These are phyloP conservation scores for Helminthosporium solani DNA, from an alignment of 2,329 filamentous ascomycete species.

Conservation along the genomic window DNA sequence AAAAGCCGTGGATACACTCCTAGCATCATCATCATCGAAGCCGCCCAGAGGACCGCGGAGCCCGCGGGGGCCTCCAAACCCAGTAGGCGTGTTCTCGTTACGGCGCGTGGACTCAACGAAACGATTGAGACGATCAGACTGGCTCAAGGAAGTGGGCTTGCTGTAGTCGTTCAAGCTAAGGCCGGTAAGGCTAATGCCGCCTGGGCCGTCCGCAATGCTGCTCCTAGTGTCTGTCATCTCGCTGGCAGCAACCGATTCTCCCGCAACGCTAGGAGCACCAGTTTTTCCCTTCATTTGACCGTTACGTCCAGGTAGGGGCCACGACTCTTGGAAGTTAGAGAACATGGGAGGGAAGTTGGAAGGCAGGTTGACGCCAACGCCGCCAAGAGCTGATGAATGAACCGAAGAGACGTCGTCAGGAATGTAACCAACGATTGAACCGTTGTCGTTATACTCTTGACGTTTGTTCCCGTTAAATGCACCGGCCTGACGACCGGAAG, in stretches of 20 bases:
- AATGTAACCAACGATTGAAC: slow-evolving; percentile 92
- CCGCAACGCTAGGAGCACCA: slow-evolving; percentile 74
- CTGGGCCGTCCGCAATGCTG: slow-evolving; percentile 75
- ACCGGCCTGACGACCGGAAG: slow-evolving; percentile 44
- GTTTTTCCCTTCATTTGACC: slow-evolving; percentile 62
- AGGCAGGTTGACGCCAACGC: slow-evolving; percentile 72
- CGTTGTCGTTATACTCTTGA: slow-evolving; percentile 67
- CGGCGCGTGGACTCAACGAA: slow-evolving; percentile 87
- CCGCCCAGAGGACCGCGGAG: slow-evolving; percentile 45
- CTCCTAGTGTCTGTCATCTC: slow-evolving; percentile 83
- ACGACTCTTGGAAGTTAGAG: slow-evolving; percentile 84
- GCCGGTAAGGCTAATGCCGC: slow-evolving; percentile 86
- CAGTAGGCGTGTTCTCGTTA: slow-evolving; percentile 45
- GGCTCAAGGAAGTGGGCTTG: slow-evolving; percentile 73
- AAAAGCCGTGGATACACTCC: slow-evolving; percentile 94
- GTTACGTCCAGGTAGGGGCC: slow-evolving; percentile 80
- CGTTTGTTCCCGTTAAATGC: slow-evolving; percentile 51
- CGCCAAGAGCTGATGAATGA: slow-evolving; percentile 86
- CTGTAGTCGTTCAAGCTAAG: slow-evolving; percentile 70
- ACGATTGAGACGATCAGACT: slow-evolving; percentile 88
- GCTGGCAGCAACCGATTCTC: slow-evolving; percentile 88
- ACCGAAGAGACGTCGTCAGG: slow-evolving; percentile 96
- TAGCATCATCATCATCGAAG: slow-evolving; percentile 82
- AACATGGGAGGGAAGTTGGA: slow-evolving; percentile 94
- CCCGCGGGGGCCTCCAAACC: slow-evolving; percentile 47